Percentiles rank a stretch among this genome's conserved stretches.
Conservation (phyloP, 176 grass and related monocot genomes). For the Stipa capillata region DNA sequence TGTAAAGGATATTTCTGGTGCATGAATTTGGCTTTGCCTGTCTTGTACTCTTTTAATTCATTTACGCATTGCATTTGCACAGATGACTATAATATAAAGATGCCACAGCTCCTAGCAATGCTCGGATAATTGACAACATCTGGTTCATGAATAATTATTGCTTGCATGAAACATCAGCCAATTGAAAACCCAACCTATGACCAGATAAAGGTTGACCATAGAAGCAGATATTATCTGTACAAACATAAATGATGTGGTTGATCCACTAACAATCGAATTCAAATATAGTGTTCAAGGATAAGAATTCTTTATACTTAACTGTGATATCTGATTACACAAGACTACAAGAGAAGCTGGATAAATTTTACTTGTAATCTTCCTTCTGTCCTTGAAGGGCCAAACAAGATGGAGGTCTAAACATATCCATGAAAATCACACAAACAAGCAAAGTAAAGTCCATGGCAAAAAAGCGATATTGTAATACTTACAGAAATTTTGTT, state of each 20-base stretch:
- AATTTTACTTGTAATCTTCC: not conserved
- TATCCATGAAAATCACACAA: not conserved
- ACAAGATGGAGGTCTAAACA: not conserved
- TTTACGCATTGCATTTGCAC: not conserved
- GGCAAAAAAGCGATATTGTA: not conserved
- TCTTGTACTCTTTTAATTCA: too few species aligned
- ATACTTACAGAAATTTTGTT: slow-evolving; percentile 57
- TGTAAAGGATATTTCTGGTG: too few species aligned
- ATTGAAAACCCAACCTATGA: not conserved
- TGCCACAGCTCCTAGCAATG: not conserved
- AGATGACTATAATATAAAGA: not conserved
- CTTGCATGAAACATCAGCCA: not conserved
- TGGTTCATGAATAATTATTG: not conserved
- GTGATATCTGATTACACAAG: not conserved
- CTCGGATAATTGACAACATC: not conserved
- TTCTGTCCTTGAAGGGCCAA: not conserved
- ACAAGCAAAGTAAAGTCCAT: not conserved
- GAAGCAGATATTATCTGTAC: not conserved
- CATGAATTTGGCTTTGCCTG: too few species aligned
- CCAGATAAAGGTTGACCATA: not conserved
- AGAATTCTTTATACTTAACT: not conserved
- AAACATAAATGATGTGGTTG: not conserved
- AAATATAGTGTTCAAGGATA: not conserved
- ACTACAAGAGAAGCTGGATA: not conserved
- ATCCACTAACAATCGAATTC: not conserved